Evolutionary conservation across 2,329 filamentous ascomycete genomes (phyloP).

Genomic region (Emmonsiellopsis sp.): DNA sequence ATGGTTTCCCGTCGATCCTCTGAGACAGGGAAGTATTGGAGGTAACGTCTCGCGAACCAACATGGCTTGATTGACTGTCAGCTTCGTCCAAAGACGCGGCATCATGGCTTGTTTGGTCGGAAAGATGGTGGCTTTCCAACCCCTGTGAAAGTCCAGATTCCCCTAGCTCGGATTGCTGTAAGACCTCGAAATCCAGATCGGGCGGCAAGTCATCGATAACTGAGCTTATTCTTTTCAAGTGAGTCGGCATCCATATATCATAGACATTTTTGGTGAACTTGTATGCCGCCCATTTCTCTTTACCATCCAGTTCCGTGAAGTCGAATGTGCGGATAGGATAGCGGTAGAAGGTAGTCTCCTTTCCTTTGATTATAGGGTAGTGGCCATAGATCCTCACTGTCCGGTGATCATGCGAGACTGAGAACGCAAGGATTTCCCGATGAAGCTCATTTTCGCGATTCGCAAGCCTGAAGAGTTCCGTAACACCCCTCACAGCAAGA

Average conservation of each 20-base stretch:
- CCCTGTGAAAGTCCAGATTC: no score
- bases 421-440: constrained; percentile 36
- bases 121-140: no score
- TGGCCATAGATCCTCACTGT: constrained; percentile 32
- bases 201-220: constrained; percentile 24
- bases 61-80: no score
- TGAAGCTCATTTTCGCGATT: constrained; percentile 24
- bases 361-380: constrained; percentile 28
- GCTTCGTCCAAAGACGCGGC: no score
- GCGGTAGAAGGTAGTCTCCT: constrained; percentile 29
- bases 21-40: no score
- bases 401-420: constrained; percentile 28
- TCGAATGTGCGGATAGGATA: constrained; percentile 26
- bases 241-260: constrained; percentile 27
- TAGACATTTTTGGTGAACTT: no score
- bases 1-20: no score
- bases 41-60: no score
- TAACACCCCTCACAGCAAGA: constrained; percentile 27
- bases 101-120: no score
- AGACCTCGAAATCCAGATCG: constrained; percentile 6
- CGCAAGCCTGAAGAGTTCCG: constrained; percentile 35
- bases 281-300: constrained; percentile 30
- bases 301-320: constrained; percentile 24
- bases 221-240: constrained; percentile 30
- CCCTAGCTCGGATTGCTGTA: no score